Evolutionary conservation across 1,139 yeast genomes (phyloP), one percentile per base, ranked within the genome.

Genomic region (Geotrichum cucujoidarum): DNA sequence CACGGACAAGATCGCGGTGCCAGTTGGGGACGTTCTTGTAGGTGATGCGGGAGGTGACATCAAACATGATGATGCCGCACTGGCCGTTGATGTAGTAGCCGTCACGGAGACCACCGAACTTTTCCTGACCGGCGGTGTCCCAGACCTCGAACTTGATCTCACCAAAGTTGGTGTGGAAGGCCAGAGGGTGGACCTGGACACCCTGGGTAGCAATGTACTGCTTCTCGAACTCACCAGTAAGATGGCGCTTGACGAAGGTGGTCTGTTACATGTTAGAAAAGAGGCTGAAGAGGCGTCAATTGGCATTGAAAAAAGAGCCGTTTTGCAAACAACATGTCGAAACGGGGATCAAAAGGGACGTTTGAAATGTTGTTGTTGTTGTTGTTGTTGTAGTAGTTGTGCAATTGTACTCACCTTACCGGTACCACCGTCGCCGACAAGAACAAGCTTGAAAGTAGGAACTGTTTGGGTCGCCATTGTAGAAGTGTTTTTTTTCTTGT

Each of bases 81-180:
- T 92, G 97, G 68, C 98, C 99, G 71, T 92, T 90, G 71, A 92
- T 92, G 76, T 92, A 92, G 79, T 92, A 92, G 69, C 98, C 98
- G 68, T 92, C 98, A 80, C 98, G 90, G 68, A 94, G 80, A 65
- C 99, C 98, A 72, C 99, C 99, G 64, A 94, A 92, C 76, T 94
- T 94, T 77, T 94, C 99, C 78, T 94, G 99, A 58, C 98, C 99
- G 53, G 99, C 99, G 55, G 98, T 92, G 73, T 92, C 99, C 99
- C 99, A 92, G 63, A 92, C 97, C 69, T 94, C 97, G 73, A 94
- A 92, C 74, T 87, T 90, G 75, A 92, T 88, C 75, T 92, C 96
- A 75, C 99, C 99, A 66, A 77, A 92, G 79, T 90, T 92, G 70
- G 99, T 92, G 84, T 81, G 88, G 83, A 92, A 92, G 44, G 94